Base-by-base conservation (phyloP, 768 basidiomycete genomes). In the Xerocomus brunneocitrinus region DNA sequence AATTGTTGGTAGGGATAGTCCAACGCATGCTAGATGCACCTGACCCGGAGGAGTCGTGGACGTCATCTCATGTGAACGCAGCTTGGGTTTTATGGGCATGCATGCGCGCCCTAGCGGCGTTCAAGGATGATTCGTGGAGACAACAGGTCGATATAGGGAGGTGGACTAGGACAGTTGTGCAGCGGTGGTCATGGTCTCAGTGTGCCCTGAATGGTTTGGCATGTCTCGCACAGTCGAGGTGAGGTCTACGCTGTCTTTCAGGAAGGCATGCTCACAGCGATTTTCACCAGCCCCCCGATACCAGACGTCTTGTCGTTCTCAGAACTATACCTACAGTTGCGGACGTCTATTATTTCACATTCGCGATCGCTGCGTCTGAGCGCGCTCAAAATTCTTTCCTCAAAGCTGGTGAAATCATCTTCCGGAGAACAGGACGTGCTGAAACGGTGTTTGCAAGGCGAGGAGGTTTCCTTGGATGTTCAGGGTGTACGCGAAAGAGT, bases 401-500 rank as follows among this genome's bases (percentile, higher is more conserved):
- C 83, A 2, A 72, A 74, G 3, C 61, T 81, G 9, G 71, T 87
- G 5, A 62, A 76, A 32, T 62, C 72, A 0, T 67, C 75, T 1
- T 65, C 73, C 0, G 77, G 76, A 40, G 72, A 74, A 13, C 64
- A 72, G 14, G 85, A 85, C 24, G 76, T 85, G 0, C 57, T 88
- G 19, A 80, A 80, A 59, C 77, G 79, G 27, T 89, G 89, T 63
- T 65, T 93, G 24, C 83, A 86, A 54, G 89, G 86, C 3, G 97
- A 99, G 65, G 82, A 90, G 54, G 82, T 89, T 5, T 73, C 88
- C 2, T 65, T 97, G 34, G 87, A 93, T 51, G 73, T 87, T 3
- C 82, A 85, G 55, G 89, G 91, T 41, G 87, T 87, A 2, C 78
- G 95, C 34, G 95, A 98, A 62, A 81, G 92, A 41, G 83, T 91